phyloP scores from a whole-genome alignment of 1,284 basidiomycete species.

The Calocybe gambosa region DNA sequence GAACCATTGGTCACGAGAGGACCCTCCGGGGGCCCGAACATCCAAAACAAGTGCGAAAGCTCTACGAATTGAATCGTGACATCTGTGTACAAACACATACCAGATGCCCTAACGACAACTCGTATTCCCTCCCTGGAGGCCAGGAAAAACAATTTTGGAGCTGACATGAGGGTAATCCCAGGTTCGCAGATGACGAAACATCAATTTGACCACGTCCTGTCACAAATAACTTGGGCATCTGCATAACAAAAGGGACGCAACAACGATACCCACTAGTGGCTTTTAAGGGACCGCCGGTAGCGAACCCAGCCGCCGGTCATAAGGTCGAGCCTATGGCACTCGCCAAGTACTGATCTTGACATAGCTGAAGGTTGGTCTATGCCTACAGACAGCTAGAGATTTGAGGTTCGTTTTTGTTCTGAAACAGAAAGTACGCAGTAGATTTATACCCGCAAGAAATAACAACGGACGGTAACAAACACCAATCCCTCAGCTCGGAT shows the following conservation, averaged over 20 bases:
- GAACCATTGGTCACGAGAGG: neutral
- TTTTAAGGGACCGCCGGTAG: conserved; percentile 14
- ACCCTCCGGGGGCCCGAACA: conserved; percentile 4
- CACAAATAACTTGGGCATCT: neutral
- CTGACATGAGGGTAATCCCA: neutral
- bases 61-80: neutral
- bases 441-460: neutral
- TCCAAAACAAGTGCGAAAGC: neutral
- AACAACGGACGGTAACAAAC: neutral
- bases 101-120: neutral
- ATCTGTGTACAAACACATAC: neutral
- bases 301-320: conserved; percentile 14
- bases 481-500: neutral
- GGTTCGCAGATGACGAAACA: neutral
- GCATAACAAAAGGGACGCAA: neutral
- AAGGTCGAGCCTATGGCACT: neutral
- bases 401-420: too few species aligned
- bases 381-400: neutral
- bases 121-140: neutral
- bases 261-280: conserved; percentile 6
- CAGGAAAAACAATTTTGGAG: neutral
- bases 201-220: conserved; percentile 4
- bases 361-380: neutral
- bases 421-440: neutral
- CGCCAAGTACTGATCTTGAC: neutral